Conservation (phyloP, 176 grass and related monocot genomes). For the Musa itinerans region DNA sequence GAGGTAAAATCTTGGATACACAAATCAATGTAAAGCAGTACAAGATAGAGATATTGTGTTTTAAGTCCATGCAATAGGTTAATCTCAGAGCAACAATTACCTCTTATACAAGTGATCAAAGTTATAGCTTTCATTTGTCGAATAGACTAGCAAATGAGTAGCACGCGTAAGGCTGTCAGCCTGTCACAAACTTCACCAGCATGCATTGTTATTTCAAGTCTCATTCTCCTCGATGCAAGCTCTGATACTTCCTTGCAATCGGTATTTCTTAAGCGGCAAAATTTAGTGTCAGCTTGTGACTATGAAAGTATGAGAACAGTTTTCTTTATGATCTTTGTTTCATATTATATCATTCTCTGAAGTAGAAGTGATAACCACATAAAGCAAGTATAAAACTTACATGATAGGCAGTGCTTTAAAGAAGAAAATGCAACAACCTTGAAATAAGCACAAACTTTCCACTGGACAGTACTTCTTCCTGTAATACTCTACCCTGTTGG, state of each 20-base stretch:
- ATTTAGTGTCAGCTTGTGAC: not conserved
- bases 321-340: not conserved
- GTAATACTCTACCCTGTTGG: slow-evolving; percentile 43
- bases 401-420: slow-evolving; percentile 38
- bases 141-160: slow-evolving; percentile 79
- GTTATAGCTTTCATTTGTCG: slow-evolving; percentile 45
- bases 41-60: not conserved
- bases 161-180: slow-evolving; percentile 49
- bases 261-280: slow-evolving; percentile 47
- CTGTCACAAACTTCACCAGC: slow-evolving; percentile 74
- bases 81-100: slow-evolving; percentile 24
- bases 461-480: slow-evolving; percentile 63
- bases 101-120: slow-evolving; percentile 85
- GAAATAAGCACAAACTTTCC: slow-evolving; percentile 79
- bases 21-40: not conserved
- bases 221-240: slow-evolving; percentile 64
- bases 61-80: not conserved
- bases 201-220: slow-evolving; percentile 76
- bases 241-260: slow-evolving; percentile 69
- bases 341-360: not conserved
- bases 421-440: slow-evolving; percentile 60
- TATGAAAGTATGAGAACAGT: not conserved
- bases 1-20: not conserved
- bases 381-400: slow-evolving; percentile 45
- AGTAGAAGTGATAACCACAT: slow-evolving; percentile 18